Evolutionary conservation across 805 yeast species (phyloP).

Genomic region (Saturnispora diversa): DNA sequence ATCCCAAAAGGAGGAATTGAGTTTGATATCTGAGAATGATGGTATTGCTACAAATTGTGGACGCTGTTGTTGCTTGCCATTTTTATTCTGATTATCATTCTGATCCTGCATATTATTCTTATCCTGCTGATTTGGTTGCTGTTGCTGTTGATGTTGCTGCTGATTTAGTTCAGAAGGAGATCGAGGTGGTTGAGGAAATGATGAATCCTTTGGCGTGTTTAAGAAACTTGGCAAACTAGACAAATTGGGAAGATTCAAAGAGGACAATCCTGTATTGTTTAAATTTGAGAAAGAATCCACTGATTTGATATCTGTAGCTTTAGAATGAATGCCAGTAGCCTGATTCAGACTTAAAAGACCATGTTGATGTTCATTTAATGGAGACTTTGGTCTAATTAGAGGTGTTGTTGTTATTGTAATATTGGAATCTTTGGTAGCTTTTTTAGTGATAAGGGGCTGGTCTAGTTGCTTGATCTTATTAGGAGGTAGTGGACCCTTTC

Average conservation of each 20-base stretch:
- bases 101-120: neutral
- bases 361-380: neutral
- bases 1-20: slow-evolving; percentile 10
- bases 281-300: neutral
- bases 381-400: neutral
- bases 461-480: neutral
- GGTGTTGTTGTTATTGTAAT: neutral
- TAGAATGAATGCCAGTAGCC: slow-evolving; percentile 1
- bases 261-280: slow-evolving; percentile 2
- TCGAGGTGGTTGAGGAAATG: slow-evolving; percentile 8
- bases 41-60: slow-evolving; percentile 2
- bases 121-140: neutral
- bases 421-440: neutral
- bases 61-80: neutral
- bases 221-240: slow-evolving; percentile 1
- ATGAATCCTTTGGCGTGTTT: slow-evolving; percentile 5
- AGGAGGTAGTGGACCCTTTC: slow-evolving; percentile 3
- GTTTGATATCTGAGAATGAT: slow-evolving; percentile 14
- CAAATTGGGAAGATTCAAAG: slow-evolving; percentile 5
- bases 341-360: neutral
- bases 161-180: neutral
- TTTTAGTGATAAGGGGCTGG: neutral
- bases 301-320: neutral
- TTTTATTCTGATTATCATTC: neutral
- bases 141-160: neutral